These are phyloP conservation scores for Yamadazyma olivae DNA, from an alignment of 805 yeast species.

Conservation along the genomic window DNA sequence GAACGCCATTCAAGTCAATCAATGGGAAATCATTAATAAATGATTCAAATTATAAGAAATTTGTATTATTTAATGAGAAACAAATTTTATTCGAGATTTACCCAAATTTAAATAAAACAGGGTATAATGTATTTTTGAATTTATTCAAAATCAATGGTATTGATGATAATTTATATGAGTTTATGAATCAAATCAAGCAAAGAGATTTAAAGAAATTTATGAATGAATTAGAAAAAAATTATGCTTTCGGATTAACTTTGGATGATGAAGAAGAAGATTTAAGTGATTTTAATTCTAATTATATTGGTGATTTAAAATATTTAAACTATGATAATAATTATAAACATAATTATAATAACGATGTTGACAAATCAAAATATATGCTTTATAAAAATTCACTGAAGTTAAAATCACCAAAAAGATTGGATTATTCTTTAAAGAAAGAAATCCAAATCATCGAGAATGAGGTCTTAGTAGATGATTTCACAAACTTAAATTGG, in stretches of 20 bases:
- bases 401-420: background rate
- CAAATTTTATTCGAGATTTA: constrained; percentile 48
- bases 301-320: background rate
- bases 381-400: background rate
- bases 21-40: constrained; percentile 16
- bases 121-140: constrained; percentile 40
- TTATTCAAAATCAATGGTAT: constrained; percentile 36
- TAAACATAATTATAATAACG: background rate
- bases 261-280: constrained; percentile 33
- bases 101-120: constrained; percentile 32
- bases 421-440: background rate
- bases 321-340: background rate
- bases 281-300: background rate
- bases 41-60: constrained; percentile 45
- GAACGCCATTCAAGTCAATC: constrained; percentile 47
- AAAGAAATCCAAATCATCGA: constrained; percentile 5
- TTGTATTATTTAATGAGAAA: constrained; percentile 33
- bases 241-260: constrained; percentile 41
- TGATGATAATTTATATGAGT: constrained; percentile 28
- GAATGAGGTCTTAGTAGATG: constrained; percentile 10
- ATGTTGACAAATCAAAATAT: background rate
- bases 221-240: constrained; percentile 21
- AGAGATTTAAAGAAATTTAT: constrained; percentile 38
- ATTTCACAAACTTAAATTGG: constrained; percentile 13
- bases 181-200: constrained; percentile 18